Conservation (phyloP, 805 yeast genomes). For the Pichia sporocuriosa region DNA sequence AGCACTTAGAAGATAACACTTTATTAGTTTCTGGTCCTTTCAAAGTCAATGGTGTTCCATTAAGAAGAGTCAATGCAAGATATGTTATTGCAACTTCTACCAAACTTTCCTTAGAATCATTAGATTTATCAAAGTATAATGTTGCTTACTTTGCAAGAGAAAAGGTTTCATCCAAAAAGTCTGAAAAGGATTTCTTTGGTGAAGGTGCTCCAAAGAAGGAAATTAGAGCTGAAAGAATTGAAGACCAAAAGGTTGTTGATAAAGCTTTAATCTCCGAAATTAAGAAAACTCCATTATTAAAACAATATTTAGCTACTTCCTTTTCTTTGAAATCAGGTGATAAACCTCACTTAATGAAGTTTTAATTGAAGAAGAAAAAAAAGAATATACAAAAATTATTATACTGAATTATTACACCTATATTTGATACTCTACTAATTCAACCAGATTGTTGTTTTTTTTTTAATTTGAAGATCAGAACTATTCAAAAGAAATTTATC, state of each 20-base stretch:
- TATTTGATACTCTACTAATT: not conserved
- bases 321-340: constrained; percentile 98
- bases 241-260: constrained; percentile 96
- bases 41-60: constrained; percentile 99
- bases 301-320: constrained; percentile 91
- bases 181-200: constrained; percentile 90
- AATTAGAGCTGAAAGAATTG: constrained; percentile 89
- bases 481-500: not conserved
- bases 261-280: constrained; percentile 86
- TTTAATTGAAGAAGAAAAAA: constrained; percentile 42
- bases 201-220: constrained; percentile 71
- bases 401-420: no score
- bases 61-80: constrained; percentile 98
- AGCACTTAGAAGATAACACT: constrained; percentile 96
- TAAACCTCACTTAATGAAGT: constrained; percentile 96
- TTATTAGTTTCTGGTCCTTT: constrained; percentile 97
- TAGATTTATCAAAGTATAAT: constrained; percentile 85
- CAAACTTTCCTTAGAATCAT: constrained; percentile 67
- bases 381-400: not conserved
- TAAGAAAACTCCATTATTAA: constrained; percentile 95
- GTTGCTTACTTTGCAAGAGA: constrained; percentile 96
- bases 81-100: constrained; percentile 99
- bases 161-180: constrained; percentile 72
- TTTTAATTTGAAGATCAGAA: no score
- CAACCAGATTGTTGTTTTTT: no score